Conservation (phyloP, 2,329 filamentous ascomycete genomes). For the Cryphonectria japonica region DNA sequence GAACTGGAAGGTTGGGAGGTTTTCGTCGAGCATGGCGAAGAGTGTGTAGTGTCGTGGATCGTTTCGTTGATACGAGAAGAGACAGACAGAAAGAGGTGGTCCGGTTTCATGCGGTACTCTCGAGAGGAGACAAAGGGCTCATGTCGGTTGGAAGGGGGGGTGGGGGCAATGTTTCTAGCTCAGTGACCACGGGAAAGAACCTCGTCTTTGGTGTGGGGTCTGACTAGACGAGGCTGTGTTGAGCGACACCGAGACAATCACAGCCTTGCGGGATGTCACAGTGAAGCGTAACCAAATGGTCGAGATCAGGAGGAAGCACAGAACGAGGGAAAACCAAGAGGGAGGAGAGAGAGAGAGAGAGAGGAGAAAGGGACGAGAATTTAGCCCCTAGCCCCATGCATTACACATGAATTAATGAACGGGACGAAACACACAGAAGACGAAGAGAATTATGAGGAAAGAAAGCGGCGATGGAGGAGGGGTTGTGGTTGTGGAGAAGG, state of each 20-base stretch:
- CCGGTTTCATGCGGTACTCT: neutral
- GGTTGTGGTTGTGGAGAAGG: neutral
- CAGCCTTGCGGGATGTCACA: neutral
- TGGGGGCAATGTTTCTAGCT: too few relatives aligned
- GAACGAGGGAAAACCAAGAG: neutral
- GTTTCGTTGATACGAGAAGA: neutral
- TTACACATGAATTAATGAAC: neutral
- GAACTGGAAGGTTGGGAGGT: slow-evolving; percentile 75
- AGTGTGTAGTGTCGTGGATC: neutral
- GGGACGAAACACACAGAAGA: neutral
- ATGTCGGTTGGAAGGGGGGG: neutral
- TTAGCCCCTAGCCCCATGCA: neutral
- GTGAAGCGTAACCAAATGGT: neutral
- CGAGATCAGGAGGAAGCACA: neutral
- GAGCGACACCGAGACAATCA: neutral
- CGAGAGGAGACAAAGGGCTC: neutral
- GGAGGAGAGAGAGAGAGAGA: neutral
- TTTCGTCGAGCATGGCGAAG: slow-evolving; percentile 82
- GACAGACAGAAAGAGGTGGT: too few relatives aligned
- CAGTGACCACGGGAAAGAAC: neutral
- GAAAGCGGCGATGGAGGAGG: neutral
- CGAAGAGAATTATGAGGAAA: neutral
- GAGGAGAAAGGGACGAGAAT: neutral
- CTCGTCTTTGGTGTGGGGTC: neutral
- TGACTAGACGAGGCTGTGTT: neutral